These are phyloP conservation scores for Solanum chmielewskii DNA, from an alignment of 257 asterid genomes.

Conservation along the genomic window DNA sequence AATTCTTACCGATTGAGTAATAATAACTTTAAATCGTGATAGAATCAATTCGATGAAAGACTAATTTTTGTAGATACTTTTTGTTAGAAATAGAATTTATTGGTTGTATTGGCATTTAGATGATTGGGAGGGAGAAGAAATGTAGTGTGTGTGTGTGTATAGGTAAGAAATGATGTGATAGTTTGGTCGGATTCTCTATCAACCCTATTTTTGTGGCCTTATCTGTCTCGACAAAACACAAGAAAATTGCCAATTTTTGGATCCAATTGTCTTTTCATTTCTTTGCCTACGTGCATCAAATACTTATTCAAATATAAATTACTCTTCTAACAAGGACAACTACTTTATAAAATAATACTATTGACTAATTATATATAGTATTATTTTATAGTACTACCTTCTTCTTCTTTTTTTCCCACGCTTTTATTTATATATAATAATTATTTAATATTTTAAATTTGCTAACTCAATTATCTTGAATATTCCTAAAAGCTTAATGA, in stretches of 20 bases:
- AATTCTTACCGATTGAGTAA: not conserved
- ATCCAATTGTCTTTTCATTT: not conserved
- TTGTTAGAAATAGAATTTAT: not conserved
- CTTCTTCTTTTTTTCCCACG: not conserved
- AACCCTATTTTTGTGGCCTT: not conserved
- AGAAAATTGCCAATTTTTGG: not conserved
- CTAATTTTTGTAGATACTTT: not conserved
- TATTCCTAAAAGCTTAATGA: not conserved
- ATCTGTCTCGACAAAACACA: not conserved
- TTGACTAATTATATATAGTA: not conserved
- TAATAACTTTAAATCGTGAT: not conserved
- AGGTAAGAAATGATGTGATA: not conserved
- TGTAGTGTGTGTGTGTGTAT: not conserved
- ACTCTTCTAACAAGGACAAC: not conserved
- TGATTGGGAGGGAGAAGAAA: not conserved
- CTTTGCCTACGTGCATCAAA: not conserved
- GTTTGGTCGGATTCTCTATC: conserved; percentile 2
- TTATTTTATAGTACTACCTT: not conserved
- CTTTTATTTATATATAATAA: not conserved
- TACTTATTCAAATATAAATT: not conserved
- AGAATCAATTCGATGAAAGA: too few relatives aligned
- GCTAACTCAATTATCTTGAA: not conserved
- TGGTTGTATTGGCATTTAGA: not conserved
- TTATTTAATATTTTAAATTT: not conserved
- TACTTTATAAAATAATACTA: not conserved